phyloP scores from a whole-genome alignment of 2,329 filamentous ascomycete genomes.

The Tolypocladium sp. region DNA sequence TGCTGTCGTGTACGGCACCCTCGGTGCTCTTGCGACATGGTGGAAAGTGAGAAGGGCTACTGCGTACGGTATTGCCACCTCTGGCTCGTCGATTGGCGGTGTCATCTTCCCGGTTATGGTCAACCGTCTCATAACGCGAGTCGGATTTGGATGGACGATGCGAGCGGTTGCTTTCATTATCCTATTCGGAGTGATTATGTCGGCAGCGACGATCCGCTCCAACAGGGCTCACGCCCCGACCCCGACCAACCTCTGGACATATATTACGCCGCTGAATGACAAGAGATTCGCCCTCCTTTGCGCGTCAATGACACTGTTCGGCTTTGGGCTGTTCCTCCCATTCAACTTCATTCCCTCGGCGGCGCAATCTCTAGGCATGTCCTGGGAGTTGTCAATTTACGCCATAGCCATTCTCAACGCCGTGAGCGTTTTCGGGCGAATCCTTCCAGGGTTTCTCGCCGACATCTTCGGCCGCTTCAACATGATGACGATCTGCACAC shows the following conservation, averaged over 20 bases:
- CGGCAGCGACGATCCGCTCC: background rate
- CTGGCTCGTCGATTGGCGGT: background rate
- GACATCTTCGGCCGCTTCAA: background rate
- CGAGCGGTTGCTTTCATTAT: background rate
- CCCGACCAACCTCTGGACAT: background rate
- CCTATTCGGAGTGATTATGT: background rate
- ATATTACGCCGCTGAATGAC: background rate
- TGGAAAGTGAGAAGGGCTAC: no score
- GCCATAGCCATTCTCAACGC: background rate
- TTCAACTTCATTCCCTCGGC: background rate
- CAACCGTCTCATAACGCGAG: background rate
- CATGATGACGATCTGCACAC: background rate
- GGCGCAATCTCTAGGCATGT: background rate
- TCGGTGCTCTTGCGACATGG: no score
- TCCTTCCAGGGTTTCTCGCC: background rate
- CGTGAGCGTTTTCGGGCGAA: background rate
- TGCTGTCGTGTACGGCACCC: background rate
- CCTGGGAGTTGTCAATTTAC: background rate
- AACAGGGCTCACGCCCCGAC: background rate
- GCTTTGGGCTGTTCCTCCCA: background rate
- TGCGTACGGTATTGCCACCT: background rate
- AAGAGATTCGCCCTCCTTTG: background rate
- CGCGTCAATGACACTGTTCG: background rate
- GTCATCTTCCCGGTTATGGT: background rate
- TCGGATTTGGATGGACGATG: background rate